Evolutionary conservation across 148 eudicot species (phyloP).

Genomic region (Rhododendron henanense): DNA sequence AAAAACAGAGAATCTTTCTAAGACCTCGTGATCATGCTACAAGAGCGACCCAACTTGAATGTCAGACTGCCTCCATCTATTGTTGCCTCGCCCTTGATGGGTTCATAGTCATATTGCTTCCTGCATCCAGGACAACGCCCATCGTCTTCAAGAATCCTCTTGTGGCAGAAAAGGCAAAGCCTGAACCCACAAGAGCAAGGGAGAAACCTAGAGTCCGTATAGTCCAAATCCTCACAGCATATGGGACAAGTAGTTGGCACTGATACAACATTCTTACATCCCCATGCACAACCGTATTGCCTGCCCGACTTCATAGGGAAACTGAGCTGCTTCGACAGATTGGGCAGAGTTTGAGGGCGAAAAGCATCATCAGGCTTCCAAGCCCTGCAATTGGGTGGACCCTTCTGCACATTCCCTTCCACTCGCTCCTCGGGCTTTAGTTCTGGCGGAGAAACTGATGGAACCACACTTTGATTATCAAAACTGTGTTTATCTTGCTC

Average conservation of each 20-base stretch:
- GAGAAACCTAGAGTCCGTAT: constrained; percentile 75
- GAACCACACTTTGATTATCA: constrained; percentile 13
- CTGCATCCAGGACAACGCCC: constrained; percentile 97
- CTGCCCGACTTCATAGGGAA: constrained; percentile 55
- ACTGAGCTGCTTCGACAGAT: constrained; percentile 66
- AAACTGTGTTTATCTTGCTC: constrained; percentile 20
- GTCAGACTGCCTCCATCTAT: constrained; percentile 46
- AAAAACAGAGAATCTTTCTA: constrained; percentile 37
- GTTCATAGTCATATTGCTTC: constrained; percentile 61
- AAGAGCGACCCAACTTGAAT: constrained; percentile 61
- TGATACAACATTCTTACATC: constrained; percentile 27
- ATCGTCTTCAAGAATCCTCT: constrained; percentile 83
- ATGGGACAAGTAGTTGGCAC: constrained; percentile 69
- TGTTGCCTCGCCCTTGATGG: constrained; percentile 48
- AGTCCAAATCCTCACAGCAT: constrained; percentile 89
- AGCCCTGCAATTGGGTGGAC: constrained; percentile 35
- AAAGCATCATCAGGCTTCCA: constrained; percentile 86
- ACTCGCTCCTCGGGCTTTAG: constrained; percentile 21
- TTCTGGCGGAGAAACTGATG: constrained; percentile 14
- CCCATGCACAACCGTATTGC: constrained; percentile 47
- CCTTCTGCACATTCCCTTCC: constrained; percentile 22
- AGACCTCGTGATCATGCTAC: constrained; percentile 76
- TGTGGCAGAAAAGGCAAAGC: constrained; percentile 96
- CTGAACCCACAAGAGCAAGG: constrained; percentile 87
- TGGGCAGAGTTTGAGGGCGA: constrained; percentile 83